Evolutionary conservation across 352 stramenopile species (phyloP).

Genomic region (Pythium dissotocum): DNA sequence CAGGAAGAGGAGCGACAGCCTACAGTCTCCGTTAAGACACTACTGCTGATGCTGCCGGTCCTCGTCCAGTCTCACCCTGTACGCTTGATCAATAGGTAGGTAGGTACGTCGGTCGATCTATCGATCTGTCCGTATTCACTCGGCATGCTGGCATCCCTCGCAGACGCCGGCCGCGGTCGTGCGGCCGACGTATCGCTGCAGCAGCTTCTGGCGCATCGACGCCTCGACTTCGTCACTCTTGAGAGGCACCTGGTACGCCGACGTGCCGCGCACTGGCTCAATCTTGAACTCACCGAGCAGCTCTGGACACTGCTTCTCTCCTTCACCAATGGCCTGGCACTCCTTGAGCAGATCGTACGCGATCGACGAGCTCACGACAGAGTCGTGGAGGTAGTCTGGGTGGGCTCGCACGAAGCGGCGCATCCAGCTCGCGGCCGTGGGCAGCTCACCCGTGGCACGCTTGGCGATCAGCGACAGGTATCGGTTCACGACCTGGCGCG

Average conservation of each 20-base stretch:
- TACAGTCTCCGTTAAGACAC: background rate
- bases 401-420: constrained; percentile 94
- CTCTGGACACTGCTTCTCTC: constrained; percentile 89
- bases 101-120: background rate
- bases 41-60: background rate
- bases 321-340: constrained; percentile 96
- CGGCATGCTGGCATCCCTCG: constrained; percentile 22
- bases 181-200: constrained; percentile 47
- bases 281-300: constrained; percentile 93
- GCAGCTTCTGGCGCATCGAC: constrained; percentile 67
- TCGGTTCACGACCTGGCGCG: constrained; percentile 62
- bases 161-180: constrained; percentile 28
- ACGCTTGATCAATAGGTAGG: background rate
- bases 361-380: constrained; percentile 79
- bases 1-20: background rate
- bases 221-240: constrained; percentile 85
- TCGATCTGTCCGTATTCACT: background rate
- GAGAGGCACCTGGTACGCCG: constrained; percentile 92
- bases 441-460: constrained; percentile 93
- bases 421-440: constrained; percentile 97
- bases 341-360: constrained; percentile 94
- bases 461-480: constrained; percentile 93
- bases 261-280: constrained; percentile 87
- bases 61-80: background rate
- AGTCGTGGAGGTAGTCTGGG: constrained; percentile 96